Evolutionary conservation across 1,284 basidiomycete species (phyloP), one percentile per base, ranked within the genome.

Genomic region (Filobasidium uniguttulatum): DNA sequence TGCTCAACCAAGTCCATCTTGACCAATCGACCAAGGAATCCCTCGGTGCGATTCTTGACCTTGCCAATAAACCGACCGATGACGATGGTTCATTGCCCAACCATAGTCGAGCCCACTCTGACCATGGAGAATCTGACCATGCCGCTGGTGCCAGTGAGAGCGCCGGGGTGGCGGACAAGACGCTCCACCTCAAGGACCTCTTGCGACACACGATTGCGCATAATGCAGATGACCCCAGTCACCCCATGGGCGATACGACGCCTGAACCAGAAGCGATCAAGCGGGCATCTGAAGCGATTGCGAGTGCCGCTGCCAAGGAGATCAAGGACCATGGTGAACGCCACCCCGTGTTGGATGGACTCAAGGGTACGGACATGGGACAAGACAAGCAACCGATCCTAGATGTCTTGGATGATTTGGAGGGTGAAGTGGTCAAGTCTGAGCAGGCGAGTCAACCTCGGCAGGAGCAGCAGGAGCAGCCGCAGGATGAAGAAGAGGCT

Each of bases 391-490:
- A 29, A 23, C 37, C 38, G 12, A 30, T 25, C 3, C 14, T 46
- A 8, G 36, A 44, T 25, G 41, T 37, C 19, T 29, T 19, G 22
- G 40, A 46, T 31, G 49, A 55, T 17, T 19, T n/a, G n/a, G n/a
- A 30, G 9, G 44, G 36, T 15, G 36, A 45, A 14, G 44, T 30
- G 9, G 31, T 28, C 7, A 36, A 19, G 12, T 34, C 31, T 8
- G 43, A 19, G 22, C 15, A n/a, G 23, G 33, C n/a, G n/a, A 36
- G 40, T 28, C 38, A 14, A 38, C 26, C 15, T 8, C 29, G 19
- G n/a, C 7, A 26, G 4, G 34, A 43, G n/a, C 17, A 12, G 7
- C 36, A 30, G 30, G 48, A 29, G n/a, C 10, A 7, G 12, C 10
- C 19, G 10, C 35, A 36, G 9, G 30, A 43, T 8, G 35, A 17